phyloP scores from a whole-genome alignment of 495 filamentous ascomycete genomes.

The Aspergillus affinis region DNA sequence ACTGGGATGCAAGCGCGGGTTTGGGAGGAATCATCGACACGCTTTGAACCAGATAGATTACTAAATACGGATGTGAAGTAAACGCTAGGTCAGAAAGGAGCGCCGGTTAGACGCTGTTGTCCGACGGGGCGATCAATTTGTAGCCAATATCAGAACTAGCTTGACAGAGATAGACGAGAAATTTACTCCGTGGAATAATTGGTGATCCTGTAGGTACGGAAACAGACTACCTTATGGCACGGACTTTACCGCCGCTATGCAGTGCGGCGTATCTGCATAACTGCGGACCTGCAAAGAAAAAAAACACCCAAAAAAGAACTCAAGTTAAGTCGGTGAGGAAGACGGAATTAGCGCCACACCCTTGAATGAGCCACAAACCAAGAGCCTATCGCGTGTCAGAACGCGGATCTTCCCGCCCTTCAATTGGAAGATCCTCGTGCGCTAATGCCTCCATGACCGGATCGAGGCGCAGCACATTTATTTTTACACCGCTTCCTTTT shows the following conservation, averaged over 20 bases:
- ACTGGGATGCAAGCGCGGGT: not conserved
- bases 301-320: not conserved
- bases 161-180: not conserved
- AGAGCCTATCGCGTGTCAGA: conserved; percentile 20
- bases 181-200: not conserved
- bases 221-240: not conserved
- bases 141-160: not conserved
- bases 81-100: not conserved
- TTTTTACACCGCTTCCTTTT: conserved; percentile 25
- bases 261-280: not conserved
- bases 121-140: not conserved
- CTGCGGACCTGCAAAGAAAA: not conserved
- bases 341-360: conserved; percentile 18
- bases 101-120: not conserved
- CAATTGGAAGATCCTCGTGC: conserved; percentile 24
- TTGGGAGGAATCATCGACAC: not conserved
- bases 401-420: conserved; percentile 21
- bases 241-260: not conserved
- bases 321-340: conserved; percentile 23
- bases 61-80: not conserved
- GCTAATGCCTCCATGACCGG: conserved; percentile 11
- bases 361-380: conserved; percentile 18
- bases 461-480: conserved; percentile 22
- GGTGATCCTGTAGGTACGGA: not conserved
- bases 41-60: not conserved